phyloP scores from a whole-genome alignment of 495 filamentous ascomycete genomes.

The Xylaria venustula region DNA sequence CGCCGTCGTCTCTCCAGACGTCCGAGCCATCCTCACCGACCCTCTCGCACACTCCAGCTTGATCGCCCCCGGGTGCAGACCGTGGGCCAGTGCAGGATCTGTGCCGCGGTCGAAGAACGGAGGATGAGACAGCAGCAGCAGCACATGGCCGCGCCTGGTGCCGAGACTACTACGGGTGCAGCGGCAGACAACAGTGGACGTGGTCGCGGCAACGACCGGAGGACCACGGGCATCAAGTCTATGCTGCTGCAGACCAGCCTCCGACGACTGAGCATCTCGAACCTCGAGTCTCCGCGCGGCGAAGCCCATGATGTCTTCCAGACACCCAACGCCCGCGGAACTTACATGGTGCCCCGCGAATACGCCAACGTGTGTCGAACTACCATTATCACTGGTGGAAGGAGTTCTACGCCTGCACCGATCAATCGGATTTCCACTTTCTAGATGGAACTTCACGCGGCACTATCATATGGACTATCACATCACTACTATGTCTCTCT shows the following conservation, averaged over 20 bases:
- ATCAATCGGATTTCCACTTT: background rate
- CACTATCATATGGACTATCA: background rate
- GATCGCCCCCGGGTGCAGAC: conserved; percentile 20
- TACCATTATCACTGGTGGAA: background rate
- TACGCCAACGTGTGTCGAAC: conserved; percentile 1
- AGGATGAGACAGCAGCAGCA: background rate
- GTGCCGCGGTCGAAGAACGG: conserved; percentile 16
- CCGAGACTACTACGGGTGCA: background rate
- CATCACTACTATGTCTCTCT: background rate
- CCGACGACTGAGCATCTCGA: background rate
- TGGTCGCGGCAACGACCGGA: background rate
- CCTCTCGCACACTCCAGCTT: conserved; percentile 22
- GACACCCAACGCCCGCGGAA: background rate
- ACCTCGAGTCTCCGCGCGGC: background rate
- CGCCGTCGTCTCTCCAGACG: conserved; percentile 27
- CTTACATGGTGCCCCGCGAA: background rate
- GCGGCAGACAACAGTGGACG: background rate
- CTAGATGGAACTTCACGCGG: background rate
- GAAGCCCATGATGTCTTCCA: background rate
- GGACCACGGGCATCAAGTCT: conserved; percentile 4
- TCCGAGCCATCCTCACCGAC: conserved; percentile 17
- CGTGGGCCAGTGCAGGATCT: conserved; percentile 25
- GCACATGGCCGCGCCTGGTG: background rate
- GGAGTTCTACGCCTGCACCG: background rate
- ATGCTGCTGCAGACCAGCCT: background rate